Percentiles rank a stretch among this genome's conserved stretches.
These are phyloP conservation scores for Candolleomyces efflorescens DNA, from an alignment of 768 basidiomycete genomes.

Conservation along the genomic window DNA sequence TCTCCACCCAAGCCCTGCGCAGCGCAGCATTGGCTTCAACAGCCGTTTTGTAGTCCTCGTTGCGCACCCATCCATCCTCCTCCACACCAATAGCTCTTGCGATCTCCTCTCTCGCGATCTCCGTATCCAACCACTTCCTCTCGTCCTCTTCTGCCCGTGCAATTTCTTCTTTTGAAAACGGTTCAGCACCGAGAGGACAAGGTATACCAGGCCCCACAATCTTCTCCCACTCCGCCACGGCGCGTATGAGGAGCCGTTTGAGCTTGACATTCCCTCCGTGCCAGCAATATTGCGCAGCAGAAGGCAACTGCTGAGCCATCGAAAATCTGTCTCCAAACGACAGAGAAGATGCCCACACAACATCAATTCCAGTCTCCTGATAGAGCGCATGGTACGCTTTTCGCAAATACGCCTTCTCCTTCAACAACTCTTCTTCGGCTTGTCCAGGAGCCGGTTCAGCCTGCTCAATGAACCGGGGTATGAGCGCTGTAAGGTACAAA, in stretches of 20 bases:
- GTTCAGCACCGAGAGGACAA: constrained; percentile 7
- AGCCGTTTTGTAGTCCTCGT: too few species aligned
- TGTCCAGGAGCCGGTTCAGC: constrained; percentile 8
- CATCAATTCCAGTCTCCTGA: constrained; percentile 9
- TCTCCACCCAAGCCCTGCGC: too few species aligned
- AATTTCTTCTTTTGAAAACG: constrained; percentile 4
- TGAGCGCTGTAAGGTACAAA: constrained; percentile 7
- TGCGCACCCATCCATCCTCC: constrained; percentile 10
- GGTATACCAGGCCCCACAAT: constrained; percentile 9
- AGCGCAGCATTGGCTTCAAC: too few species aligned
- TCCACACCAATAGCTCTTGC: constrained; percentile 7
- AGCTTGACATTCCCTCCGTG: constrained; percentile 9
- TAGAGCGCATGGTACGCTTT: constrained; percentile 10
- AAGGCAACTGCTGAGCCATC: constrained; percentile 9
- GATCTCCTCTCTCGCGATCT: constrained; percentile 2
- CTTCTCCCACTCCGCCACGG: constrained; percentile 4
- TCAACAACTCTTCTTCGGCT: constrained; percentile 9
- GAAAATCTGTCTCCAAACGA: constrained; percentile 3
- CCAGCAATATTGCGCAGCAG: constrained; percentile 10
- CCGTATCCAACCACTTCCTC: constrained; percentile 4
- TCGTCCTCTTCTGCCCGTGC: constrained; percentile 9
- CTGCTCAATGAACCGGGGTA: constrained; percentile 9
- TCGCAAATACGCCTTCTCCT: constrained; percentile 8
- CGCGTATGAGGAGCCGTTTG: constrained; percentile 8
- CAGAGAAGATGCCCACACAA: constrained; percentile 11